A percentile compares a stretch with the other conserved stretches of the same genome.
Conservation (phyloP, 768 basidiomycete genomes). For the Collybiopsis confluens region DNA sequence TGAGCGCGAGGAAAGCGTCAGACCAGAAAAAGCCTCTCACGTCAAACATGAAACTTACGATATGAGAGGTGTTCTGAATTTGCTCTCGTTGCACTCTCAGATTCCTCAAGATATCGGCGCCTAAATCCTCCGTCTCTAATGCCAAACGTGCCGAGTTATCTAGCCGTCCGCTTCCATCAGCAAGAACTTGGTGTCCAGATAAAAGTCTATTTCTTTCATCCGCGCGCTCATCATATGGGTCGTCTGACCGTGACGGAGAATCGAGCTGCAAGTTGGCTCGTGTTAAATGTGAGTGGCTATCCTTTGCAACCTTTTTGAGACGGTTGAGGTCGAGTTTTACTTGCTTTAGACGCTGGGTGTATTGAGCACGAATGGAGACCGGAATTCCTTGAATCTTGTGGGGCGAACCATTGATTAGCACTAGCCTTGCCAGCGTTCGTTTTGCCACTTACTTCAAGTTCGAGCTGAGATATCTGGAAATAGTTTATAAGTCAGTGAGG, state of each 20-base stretch:
- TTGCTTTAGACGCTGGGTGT: conserved; percentile 60
- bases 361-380: conserved; percentile 69
- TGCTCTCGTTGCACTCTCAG: conserved; percentile 84
- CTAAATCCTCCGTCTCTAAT: conserved; percentile 89
- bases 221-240: conserved; percentile 57
- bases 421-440: too few species aligned
- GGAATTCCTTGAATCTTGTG: conserved; percentile 78
- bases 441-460: conserved; percentile 54
- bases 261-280: conserved; percentile 54
- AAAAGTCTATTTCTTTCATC: conserved; percentile 72
- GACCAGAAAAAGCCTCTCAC: neutral
- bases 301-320: conserved; percentile 76
- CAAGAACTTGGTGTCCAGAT: conserved; percentile 63
- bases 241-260: conserved; percentile 46
- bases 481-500: conserved; percentile 1
- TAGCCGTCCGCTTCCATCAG: conserved; percentile 71
- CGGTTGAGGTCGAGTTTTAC: conserved; percentile 68
- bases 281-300: conserved; percentile 59
- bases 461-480: conserved; percentile 84
- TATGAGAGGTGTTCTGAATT: conserved; percentile 84
- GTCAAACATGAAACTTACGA: conserved; percentile 43
- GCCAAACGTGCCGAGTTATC: conserved; percentile 81
- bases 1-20: conserved; percentile 23
- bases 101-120: conserved; percentile 80
- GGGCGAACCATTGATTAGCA: too few species aligned